These are phyloP conservation scores for Cladophialophora carrionii DNA, from an alignment of 2,329 filamentous ascomycete species.

Conservation along the genomic window DNA sequence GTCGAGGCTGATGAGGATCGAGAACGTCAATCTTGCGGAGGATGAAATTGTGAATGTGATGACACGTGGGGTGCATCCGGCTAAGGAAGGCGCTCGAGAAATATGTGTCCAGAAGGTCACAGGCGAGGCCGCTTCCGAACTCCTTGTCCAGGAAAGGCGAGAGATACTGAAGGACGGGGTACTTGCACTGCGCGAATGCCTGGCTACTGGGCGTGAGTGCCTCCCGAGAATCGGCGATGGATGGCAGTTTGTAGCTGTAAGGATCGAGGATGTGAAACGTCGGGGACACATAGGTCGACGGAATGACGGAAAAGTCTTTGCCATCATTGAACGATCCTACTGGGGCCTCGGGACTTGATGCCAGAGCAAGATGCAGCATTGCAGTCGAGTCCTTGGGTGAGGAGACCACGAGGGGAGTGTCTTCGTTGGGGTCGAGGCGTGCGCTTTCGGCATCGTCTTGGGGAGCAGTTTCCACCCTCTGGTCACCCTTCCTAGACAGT, in stretches of 20 bases:
- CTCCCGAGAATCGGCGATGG: constrained; percentile 31
- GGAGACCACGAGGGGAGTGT: constrained; percentile 9
- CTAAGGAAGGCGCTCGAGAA: constrained; percentile 52
- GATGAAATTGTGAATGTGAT: constrained; percentile 54
- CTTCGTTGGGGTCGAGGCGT: constrained; percentile 6
- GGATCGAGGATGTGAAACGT: constrained; percentile 33
- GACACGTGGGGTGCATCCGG: constrained; percentile 52
- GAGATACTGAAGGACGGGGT: constrained; percentile 32
- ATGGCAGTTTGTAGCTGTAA: constrained; percentile 34
- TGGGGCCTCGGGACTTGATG: constrained; percentile 16
- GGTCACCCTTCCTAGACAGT: constrained; percentile 5
- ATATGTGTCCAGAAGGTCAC: constrained; percentile 55
- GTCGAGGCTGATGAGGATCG: constrained; percentile 48
- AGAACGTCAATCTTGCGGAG: constrained; percentile 53
- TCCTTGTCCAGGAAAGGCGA: constrained; percentile 32
- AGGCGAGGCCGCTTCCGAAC: constrained; percentile 44
- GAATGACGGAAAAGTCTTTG: constrained; percentile 25
- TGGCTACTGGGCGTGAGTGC: constrained; percentile 30
- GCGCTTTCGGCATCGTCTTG: background rate
- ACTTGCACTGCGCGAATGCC: constrained; percentile 27
- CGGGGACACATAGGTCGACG: constrained; percentile 34
- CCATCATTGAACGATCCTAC: constrained; percentile 21
- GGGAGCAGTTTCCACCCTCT: background rate
- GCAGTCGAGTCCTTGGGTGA: constrained; percentile 24
- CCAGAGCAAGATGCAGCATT: constrained; percentile 24